These are phyloP conservation scores for Desmodesmus armatus DNA, from an alignment of 139 green algal species.

Conservation along the genomic window DNA sequence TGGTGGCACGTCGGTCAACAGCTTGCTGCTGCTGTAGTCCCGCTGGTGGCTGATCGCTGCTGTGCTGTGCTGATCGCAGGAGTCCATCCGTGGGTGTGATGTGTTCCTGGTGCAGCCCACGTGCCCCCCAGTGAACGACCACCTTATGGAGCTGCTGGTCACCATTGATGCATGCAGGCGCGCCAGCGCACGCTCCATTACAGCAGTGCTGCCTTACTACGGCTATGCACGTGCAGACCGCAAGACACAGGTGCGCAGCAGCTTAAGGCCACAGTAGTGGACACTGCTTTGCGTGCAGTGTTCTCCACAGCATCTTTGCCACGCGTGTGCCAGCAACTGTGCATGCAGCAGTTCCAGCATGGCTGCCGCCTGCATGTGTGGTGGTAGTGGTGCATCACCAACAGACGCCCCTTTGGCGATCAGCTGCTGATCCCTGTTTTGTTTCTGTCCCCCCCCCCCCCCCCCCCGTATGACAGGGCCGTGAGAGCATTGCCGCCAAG, in stretches of 20 bases:
- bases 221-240: constrained; percentile 96
- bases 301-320: background rate
- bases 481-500: constrained; percentile 99
- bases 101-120: constrained; percentile 99
- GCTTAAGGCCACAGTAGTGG: background rate
- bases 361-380: background rate
- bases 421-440: background rate
- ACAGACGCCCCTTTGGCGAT: background rate
- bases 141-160: constrained; percentile 98
- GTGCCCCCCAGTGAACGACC: constrained; percentile 95
- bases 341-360: background rate
- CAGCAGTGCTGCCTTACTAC: constrained; percentile 95
- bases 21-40: too few species aligned
- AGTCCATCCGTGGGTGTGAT: constrained; percentile 98
- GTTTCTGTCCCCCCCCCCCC: too few species aligned
- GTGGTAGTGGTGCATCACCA: background rate
- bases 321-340: background rate
- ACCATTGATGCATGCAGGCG: constrained; percentile 93
- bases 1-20: background rate
- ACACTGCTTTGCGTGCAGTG: background rate
- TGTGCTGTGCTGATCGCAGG: constrained; percentile 48
- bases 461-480: constrained; percentile 83
- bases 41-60: background rate
- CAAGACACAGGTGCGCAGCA: constrained; percentile 76
- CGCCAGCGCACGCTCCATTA: constrained; percentile 96